A percentile compares a stretch with the other conserved stretches of the same genome.
These are phyloP conservation scores for Elsinoe necatrix DNA, from an alignment of 2,329 filamentous ascomycete species.

Conservation along the genomic window DNA sequence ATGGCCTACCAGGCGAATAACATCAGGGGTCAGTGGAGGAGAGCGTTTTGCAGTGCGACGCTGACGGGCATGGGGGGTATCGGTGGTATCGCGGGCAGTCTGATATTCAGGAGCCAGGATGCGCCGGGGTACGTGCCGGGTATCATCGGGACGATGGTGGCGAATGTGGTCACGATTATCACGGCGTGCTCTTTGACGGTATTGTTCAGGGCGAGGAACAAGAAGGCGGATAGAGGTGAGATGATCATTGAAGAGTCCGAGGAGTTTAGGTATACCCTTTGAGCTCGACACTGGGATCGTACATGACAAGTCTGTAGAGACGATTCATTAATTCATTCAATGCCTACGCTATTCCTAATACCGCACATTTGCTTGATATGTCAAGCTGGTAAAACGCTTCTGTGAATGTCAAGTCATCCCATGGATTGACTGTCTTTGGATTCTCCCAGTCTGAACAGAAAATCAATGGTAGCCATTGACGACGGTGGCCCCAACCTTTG, in stretches of 20 bases:
- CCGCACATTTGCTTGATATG: no score
- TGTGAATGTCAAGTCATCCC: no score
- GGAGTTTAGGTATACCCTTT: conserved; percentile 30
- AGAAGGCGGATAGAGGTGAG: conserved; percentile 29
- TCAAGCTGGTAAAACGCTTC: no score
- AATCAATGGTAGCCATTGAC: neutral
- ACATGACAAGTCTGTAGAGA: no score
- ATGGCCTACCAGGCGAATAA: conserved; percentile 82
- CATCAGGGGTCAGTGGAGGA: conserved; percentile 78
- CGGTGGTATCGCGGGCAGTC: conserved; percentile 65
- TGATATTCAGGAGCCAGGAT: conserved; percentile 56
- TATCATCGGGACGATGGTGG: conserved; percentile 31
- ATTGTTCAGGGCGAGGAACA: conserved; percentile 30
- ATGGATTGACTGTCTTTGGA: no score
- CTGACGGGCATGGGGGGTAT: conserved; percentile 69
- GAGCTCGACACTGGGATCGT: neutral
- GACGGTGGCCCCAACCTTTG: neutral
- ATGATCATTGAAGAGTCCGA: conserved; percentile 29
- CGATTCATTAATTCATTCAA: no score
- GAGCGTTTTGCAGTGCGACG: conserved; percentile 66
- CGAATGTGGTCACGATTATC: conserved; percentile 20
- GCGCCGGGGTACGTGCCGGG: conserved; percentile 30
- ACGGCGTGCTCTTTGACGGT: conserved; percentile 15
- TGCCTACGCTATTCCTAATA: no score
- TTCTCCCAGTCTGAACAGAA: no score